Conservation (phyloP, 768 basidiomycete genomes). For the Lactarius sp. region DNA sequence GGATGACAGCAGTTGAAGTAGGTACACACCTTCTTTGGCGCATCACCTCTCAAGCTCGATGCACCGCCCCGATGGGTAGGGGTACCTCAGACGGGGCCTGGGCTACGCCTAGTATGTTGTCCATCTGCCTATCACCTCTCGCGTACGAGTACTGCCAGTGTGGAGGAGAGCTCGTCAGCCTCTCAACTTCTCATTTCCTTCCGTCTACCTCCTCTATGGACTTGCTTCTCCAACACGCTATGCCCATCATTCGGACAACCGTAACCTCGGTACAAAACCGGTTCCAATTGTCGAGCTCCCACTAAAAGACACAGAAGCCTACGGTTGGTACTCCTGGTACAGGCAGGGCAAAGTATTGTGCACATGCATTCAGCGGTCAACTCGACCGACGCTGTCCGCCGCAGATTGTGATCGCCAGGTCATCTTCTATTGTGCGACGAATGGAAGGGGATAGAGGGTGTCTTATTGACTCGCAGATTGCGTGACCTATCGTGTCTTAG, state of each 20-base stretch:
- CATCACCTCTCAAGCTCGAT: neutral
- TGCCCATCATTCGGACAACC: too few species aligned
- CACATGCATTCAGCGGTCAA: slow-evolving; percentile 60
- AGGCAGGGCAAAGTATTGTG: slow-evolving; percentile 72
- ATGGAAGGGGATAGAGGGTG: slow-evolving; percentile 49
- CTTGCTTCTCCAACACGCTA: too few species aligned
- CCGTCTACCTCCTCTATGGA: too few species aligned
- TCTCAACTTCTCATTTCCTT: too few species aligned
- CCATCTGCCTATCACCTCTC: too few species aligned
- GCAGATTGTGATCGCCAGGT: slow-evolving; percentile 56
- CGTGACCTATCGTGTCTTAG: slow-evolving; percentile 64
- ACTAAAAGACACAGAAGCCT: slow-evolving; percentile 51
- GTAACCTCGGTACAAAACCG: too few species aligned
- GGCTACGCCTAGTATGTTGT: neutral
- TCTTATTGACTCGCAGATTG: slow-evolving; percentile 51
- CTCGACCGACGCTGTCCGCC: slow-evolving; percentile 53
- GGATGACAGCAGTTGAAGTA: slow-evolving; percentile 70
- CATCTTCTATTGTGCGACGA: slow-evolving; percentile 56
- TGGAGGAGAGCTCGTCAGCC: too few species aligned
- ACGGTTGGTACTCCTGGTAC: slow-evolving; percentile 51
- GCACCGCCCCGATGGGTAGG: slow-evolving; percentile 71
- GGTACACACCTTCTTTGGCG: slow-evolving; percentile 16
- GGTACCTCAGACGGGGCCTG: slow-evolving; percentile 50
- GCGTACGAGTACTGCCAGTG: too few species aligned
- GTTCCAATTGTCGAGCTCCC: slow-evolving; percentile 70